These are phyloP conservation scores for Drechslerella dactyloides DNA, from an alignment of 2,329 filamentous ascomycete genomes.

Conservation along the genomic window DNA sequence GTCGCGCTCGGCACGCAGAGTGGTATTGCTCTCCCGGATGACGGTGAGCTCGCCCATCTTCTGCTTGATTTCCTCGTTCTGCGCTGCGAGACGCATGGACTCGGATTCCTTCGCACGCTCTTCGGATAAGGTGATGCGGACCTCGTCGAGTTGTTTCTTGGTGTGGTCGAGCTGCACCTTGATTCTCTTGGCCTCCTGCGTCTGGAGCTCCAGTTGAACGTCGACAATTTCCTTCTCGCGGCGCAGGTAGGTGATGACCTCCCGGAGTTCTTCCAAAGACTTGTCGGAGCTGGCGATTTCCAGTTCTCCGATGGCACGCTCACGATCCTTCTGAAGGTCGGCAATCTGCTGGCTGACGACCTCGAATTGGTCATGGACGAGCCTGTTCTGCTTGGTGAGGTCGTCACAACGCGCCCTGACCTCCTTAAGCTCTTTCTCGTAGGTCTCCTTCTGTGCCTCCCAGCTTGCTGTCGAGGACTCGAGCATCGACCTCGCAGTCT, in stretches of 20 bases:
- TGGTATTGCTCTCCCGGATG: slow-evolving; percentile 92
- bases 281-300: slow-evolving; percentile 66
- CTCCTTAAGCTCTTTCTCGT: slow-evolving; percentile 83
- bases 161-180: slow-evolving; percentile 89
- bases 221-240: slow-evolving; percentile 98
- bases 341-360: slow-evolving; percentile 79
- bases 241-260: slow-evolving; percentile 87
- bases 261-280: slow-evolving; percentile 77
- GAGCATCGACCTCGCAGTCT: slow-evolving; percentile 80
- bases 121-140: slow-evolving; percentile 85
- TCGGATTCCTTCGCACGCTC: slow-evolving; percentile 80
- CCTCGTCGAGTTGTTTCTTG: slow-evolving; percentile 86
- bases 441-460: slow-evolving; percentile 78
- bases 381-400: slow-evolving; percentile 83
- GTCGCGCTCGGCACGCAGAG: slow-evolving; percentile 82
- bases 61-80: slow-evolving; percentile 88
- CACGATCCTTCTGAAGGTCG: slow-evolving; percentile 76
- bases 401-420: slow-evolving; percentile 81
- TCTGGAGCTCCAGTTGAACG: slow-evolving; percentile 89
- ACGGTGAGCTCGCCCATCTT: slow-evolving; percentile 95
- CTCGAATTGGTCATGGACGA: slow-evolving; percentile 88
- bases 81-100: slow-evolving; percentile 73
- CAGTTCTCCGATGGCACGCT: slow-evolving; percentile 62
- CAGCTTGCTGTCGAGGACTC: slow-evolving; percentile 84
- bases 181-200: slow-evolving; percentile 83